Percentiles rank a stretch among this genome's conserved stretches.
Evolutionary conservation across 768 basidiomycete genomes (phyloP).

Genomic region (Lactifluus subvellereus): DNA sequence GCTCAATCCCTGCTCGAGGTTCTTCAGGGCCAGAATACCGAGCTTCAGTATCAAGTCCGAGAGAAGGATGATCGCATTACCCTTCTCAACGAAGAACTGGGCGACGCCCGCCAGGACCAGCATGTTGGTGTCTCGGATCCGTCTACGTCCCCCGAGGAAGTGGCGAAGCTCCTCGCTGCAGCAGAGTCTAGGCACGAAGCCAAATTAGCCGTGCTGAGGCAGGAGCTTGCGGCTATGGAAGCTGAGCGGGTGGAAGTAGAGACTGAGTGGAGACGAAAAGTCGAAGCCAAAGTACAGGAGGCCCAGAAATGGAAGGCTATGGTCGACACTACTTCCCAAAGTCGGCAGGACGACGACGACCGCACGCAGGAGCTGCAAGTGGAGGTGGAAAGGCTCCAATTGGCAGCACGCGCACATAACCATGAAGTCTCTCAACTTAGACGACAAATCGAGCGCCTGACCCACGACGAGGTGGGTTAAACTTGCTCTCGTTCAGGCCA

Average conservation of each 20-base stretch:
- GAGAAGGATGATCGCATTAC: slow-evolving; percentile 70
- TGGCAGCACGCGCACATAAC: slow-evolving; percentile 44
- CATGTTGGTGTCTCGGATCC: slow-evolving; percentile 41
- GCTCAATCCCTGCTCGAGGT: slow-evolving; percentile 69
- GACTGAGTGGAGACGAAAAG: slow-evolving; percentile 81
- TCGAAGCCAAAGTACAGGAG: slow-evolving; percentile 73
- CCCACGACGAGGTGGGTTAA: slow-evolving; percentile 59
- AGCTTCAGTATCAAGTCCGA: slow-evolving; percentile 80
- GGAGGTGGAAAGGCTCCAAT: slow-evolving; percentile 49
- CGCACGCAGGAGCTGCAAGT: slow-evolving; percentile 44
- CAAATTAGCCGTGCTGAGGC: slow-evolving; percentile 64
- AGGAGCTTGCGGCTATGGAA: slow-evolving; percentile 58
- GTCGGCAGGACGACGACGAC: slow-evolving; percentile 54
- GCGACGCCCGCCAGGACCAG: slow-evolving; percentile 57
- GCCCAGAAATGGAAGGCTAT: slow-evolving; percentile 62
- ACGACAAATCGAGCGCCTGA: slow-evolving; percentile 41
- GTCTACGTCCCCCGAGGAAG: slow-evolving; percentile 52
- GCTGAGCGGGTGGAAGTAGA: slow-evolving; percentile 84
- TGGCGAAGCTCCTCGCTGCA: slow-evolving; percentile 66
- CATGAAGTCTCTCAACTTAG: slow-evolving; percentile 52
- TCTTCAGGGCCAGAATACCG: slow-evolving; percentile 71
- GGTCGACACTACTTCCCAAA: slow-evolving; percentile 53
- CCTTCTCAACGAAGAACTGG: slow-evolving; percentile 65
- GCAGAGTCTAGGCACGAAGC: slow-evolving; percentile 73
- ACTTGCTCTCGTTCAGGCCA: background rate